Base-by-base conservation (phyloP, 2,329 filamentous ascomycete species). In the Penicillium palitans region DNA sequence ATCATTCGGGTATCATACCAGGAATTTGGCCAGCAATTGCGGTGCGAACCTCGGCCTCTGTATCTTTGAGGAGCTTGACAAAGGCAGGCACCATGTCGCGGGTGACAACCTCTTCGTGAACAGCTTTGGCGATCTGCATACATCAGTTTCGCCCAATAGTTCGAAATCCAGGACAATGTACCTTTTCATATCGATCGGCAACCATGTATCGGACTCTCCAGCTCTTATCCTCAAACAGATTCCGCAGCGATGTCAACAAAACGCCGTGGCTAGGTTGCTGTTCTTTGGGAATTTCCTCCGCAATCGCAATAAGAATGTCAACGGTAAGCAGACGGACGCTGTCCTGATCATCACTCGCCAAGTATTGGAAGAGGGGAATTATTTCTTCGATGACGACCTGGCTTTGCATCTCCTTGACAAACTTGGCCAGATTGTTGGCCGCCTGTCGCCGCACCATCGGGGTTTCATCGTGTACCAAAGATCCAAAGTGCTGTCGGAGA, bases 161-260 rank as follows among this genome's bases (percentile, higher is more conserved):
- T 15, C 17, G 31, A 56, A 6, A 17, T 27, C 33, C 37, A n/a
- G 17, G 6, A n/a, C 13, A 19, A 54, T 72, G 50, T 72, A 91
- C 91, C 89, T 98, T 97, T 78, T 99, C 95, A 72, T 97, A 99
- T 74, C 92, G 87, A 77, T 99, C 95, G 49, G 95, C 95, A 69
- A 99, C 95, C 95, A 99, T 99, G 78, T 98, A 99, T 74, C 95
- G 87, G 60, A 99, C 95, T 72, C 95, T 88, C 95, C 95, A 99
- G 80, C 95, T 98, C 86, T 98, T 99, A 77, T 99, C 95, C 72
- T 97, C 95, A 79, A 99, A 98, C 72, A 99, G 79, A 79, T 87
- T 96, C 70, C 95, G 89, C 71, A 99, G 80, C 46, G 93, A 92
- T 51, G 91, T 93, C 70, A 99, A 82, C 58, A 99, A 81, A 57